Evolutionary conservation across 306 rosid species (phyloP).

Genomic region (Vigna mungo): DNA sequence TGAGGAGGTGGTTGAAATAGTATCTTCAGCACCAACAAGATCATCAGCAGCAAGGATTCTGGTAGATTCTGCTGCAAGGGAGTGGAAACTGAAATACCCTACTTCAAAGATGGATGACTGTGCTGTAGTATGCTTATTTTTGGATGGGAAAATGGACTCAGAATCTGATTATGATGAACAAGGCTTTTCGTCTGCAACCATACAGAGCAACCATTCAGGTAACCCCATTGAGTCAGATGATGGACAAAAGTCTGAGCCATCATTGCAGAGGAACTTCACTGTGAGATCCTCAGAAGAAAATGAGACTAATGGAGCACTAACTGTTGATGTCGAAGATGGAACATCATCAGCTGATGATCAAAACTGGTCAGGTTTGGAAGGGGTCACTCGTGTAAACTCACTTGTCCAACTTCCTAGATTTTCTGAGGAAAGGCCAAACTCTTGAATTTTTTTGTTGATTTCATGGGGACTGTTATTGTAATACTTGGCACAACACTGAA

Average conservation of each 20-base stretch:
- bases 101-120: conserved; percentile 99
- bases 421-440: conserved; percentile 72
- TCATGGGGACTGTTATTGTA: conserved; percentile 47
- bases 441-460: conserved; percentile 51
- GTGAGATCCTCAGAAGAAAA: conserved; percentile 86
- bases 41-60: conserved; percentile 84
- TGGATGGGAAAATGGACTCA: conserved; percentile 96
- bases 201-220: conserved; percentile 87
- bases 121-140: conserved; percentile 90
- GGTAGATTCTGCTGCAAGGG: conserved; percentile 93
- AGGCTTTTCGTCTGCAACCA: conserved; percentile 87
- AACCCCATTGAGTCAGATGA: conserved; percentile 85
- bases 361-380: conserved; percentile 96
- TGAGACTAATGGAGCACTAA: conserved; percentile 53
- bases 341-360: conserved; percentile 76
- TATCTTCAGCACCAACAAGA: conserved; percentile 75
- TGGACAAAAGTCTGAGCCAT: conserved; percentile 84
- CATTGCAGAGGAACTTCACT: conserved; percentile 77
- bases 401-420: conserved; percentile 97
- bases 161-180: conserved; percentile 93
- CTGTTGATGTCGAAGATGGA: conserved; percentile 59
- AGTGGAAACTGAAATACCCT: conserved; percentile 97
- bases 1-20: conserved; percentile 96
- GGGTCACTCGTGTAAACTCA: conserved; percentile 96
- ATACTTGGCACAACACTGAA: conserved; percentile 39